These are phyloP conservation scores for Xerocomus spinulosus DNA, from an alignment of 768 basidiomycete species.

Conservation along the genomic window DNA sequence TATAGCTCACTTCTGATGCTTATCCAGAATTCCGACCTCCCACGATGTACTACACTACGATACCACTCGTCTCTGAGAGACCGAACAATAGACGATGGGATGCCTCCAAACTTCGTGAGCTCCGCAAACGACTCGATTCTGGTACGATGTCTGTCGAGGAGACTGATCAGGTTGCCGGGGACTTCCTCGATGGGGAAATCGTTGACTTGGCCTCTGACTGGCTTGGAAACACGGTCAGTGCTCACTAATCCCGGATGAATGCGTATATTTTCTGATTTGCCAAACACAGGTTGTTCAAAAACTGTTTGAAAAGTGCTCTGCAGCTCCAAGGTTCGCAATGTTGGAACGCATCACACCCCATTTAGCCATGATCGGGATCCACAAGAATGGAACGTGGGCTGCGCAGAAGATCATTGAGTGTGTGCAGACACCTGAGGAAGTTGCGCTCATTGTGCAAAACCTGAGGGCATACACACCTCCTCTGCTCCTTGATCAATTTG, in stretches of 20 bases:
- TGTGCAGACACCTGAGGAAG: conserved; percentile 82
- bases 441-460: conserved; percentile 78
- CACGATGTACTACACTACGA: conserved; percentile 94
- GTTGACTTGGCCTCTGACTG: conserved; percentile 96
- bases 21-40: conserved; percentile 80
- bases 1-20: conserved; percentile 9
- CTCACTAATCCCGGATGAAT: conserved; percentile 1
- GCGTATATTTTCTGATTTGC: conserved; percentile 2
- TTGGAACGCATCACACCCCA: conserved; percentile 91
- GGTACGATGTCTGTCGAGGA: conserved; percentile 79
- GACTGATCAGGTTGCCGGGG: conserved; percentile 83
- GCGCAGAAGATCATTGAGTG: conserved; percentile 99
- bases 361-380: conserved; percentile 95
- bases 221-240: conserved; percentile 81
- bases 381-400: conserved; percentile 99
- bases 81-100: conserved; percentile 88
- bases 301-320: conserved; percentile 86
- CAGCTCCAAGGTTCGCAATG: conserved; percentile 78
- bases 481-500: conserved; percentile 88
- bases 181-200: conserved; percentile 91
- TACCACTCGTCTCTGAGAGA: conserved; percentile 84
- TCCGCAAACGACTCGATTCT: conserved; percentile 92
- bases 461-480: conserved; percentile 90
- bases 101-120: conserved; percentile 86
- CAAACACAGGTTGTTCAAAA: conserved; percentile 83